Percentiles rank a stretch among this genome's conserved stretches.
phyloP scores from a whole-genome alignment of 106 monocot species.

The Acanthochlamys bracteata region DNA sequence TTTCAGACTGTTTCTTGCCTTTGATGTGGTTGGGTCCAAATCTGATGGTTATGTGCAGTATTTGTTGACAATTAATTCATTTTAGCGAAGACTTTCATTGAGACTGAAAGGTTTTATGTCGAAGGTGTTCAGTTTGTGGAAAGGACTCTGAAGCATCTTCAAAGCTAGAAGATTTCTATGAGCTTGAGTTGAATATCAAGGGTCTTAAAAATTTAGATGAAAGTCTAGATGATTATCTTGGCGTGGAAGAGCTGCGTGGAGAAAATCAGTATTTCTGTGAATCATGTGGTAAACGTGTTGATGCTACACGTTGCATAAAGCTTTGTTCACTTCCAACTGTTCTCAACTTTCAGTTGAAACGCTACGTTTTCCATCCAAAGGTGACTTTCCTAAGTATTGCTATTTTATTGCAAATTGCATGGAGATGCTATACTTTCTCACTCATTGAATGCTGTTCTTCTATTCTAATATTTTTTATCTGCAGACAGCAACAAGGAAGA shows the following conservation, averaged over 20 bases:
- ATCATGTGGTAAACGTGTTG: slow-evolving; percentile 66
- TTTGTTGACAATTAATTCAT: too few relatives aligned
- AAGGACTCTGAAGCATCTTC: slow-evolving; percentile 92
- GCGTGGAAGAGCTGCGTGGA: slow-evolving; percentile 72
- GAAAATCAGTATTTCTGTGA: slow-evolving; percentile 96
- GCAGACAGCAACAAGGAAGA: slow-evolving; percentile 95
- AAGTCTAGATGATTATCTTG: slow-evolving; percentile 89
- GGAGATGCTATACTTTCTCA: slow-evolving; percentile 7
- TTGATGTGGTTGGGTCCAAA: too few relatives aligned
- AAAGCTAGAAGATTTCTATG: slow-evolving; percentile 96
- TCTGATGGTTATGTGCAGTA: too few relatives aligned
- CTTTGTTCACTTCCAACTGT: slow-evolving; percentile 72
- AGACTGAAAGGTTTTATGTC: slow-evolving; percentile 11
- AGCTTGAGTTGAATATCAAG: slow-evolving; percentile 93
- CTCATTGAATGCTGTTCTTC: too few relatives aligned
- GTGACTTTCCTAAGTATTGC: slow-evolving; percentile 14
- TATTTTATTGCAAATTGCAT: neutral
- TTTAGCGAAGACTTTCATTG: too few relatives aligned
- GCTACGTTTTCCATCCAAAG: slow-evolving; percentile 92
- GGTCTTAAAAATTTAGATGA: slow-evolving; percentile 62
- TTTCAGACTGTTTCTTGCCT: too few relatives aligned
- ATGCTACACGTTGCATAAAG: slow-evolving; percentile 91
- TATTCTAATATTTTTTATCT: too few relatives aligned
- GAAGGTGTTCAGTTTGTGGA: slow-evolving; percentile 93
- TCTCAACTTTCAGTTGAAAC: slow-evolving; percentile 94